A percentile compares a stretch with the other conserved stretches of the same genome.
These are phyloP conservation scores for Coprinopsis cinerea DNA, from an alignment of 768 basidiomycete genomes.

Conservation along the genomic window DNA sequence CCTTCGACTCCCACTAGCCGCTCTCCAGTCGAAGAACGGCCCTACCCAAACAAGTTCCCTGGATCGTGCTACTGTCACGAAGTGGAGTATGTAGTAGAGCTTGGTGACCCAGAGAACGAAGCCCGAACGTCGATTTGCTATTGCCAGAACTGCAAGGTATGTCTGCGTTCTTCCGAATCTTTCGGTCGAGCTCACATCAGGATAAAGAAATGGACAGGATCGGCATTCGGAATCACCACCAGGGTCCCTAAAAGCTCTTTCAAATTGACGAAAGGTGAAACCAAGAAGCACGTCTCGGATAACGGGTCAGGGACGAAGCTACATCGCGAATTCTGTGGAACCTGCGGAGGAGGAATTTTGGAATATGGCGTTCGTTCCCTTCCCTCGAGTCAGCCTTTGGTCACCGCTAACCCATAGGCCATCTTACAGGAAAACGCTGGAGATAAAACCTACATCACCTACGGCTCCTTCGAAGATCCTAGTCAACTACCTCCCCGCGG, in stretches of 20 bases:
- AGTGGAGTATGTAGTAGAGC: constrained; percentile 11
- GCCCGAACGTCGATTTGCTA: constrained; percentile 16
- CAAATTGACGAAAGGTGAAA: constrained; percentile 9
- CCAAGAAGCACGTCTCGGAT: constrained; percentile 13
- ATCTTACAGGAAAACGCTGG: constrained; percentile 13
- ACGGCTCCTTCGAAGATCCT: constrained; percentile 14
- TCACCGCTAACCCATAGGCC: background rate
- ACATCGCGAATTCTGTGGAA: constrained; percentile 15
- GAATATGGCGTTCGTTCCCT: constrained; percentile 14
- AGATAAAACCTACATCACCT: constrained; percentile 13
- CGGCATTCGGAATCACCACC: constrained; percentile 16
- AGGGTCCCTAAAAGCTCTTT: constrained; percentile 12
- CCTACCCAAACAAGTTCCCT: constrained; percentile 1
- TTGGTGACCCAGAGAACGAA: constrained; percentile 10
- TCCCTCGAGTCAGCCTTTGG: background rate
- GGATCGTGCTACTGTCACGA: constrained; percentile 15
- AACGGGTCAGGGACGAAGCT: constrained; percentile 13
- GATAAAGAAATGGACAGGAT: constrained; percentile 17
- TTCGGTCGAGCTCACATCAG: too few relatives aligned
- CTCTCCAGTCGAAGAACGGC: background rate
- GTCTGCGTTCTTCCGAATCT: background rate
- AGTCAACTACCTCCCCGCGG: constrained; percentile 13
- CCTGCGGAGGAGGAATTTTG: constrained; percentile 14
- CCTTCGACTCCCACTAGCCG: background rate
- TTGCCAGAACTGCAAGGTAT: constrained; percentile 15